Percentiles rank a stretch among this genome's conserved stretches.
phyloP scores from a whole-genome alignment of 306 rosid genomes.

The Begonia loranthoides region DNA sequence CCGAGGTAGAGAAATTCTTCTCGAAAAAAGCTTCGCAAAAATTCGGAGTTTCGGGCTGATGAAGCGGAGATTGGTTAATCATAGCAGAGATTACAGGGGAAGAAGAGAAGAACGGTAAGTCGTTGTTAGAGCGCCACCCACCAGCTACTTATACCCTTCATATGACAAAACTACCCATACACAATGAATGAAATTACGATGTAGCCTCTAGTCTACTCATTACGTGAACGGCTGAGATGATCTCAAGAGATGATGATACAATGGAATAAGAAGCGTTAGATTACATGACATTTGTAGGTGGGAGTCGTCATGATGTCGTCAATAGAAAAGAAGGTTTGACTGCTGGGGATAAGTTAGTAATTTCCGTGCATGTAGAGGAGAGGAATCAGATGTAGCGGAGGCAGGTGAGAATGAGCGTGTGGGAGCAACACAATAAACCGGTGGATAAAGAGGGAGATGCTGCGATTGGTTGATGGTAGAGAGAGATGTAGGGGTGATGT shows the following conservation, averaged over 20 bases:
- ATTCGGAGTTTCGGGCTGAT: slow-evolving; percentile 7
- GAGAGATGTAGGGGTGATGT: background rate
- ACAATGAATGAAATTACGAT: background rate
- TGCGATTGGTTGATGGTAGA: background rate
- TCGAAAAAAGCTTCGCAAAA: slow-evolving; percentile 4
- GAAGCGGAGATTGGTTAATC: slow-evolving; percentile 1
- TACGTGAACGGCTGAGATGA: background rate
- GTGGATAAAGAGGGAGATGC: slow-evolving; percentile 6
- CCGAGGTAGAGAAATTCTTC: slow-evolving; percentile 13
- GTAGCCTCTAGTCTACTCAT: background rate
- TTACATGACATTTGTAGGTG: slow-evolving; percentile 1
- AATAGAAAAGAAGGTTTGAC: slow-evolving; percentile 46
- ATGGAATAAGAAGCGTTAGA: slow-evolving; percentile 17
- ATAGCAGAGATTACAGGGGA: background rate
- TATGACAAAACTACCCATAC: background rate
- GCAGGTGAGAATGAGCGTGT: slow-evolving; percentile 13
- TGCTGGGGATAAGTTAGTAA: slow-evolving; percentile 7
- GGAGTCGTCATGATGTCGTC: slow-evolving; percentile 46
- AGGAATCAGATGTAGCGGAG: slow-evolving; percentile 7
- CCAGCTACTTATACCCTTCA: background rate
- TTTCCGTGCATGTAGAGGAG: background rate
- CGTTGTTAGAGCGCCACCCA: slow-evolving; percentile 2
- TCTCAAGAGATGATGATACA: slow-evolving; percentile 2
- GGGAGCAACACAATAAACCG: slow-evolving; percentile 10
- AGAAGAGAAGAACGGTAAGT: background rate